Base-by-base conservation (phyloP, 169 alveolate species). In the Cryptosporidium muris region DNA sequence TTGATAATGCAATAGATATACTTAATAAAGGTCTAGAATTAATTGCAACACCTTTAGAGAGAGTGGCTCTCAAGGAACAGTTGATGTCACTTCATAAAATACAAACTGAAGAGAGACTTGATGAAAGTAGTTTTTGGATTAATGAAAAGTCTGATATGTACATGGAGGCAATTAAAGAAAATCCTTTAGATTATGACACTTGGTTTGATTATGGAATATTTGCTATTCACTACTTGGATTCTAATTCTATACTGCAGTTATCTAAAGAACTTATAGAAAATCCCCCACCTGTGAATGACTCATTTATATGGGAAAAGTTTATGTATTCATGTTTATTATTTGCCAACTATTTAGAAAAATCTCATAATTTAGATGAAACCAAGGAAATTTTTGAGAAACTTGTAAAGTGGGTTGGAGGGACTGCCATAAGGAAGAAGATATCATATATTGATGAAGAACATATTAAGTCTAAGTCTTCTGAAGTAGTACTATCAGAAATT, bases 71-170 rank as follows among this genome's bases (percentile, higher is more conserved):
- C 36, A 74, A 74, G 45, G 64, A 74, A n/a, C 38, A 74, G 37
- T 42, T 74, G 16, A 58, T 74, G 16, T 37, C 37, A 34, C 45
- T 74, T 12, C 60, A 53, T 25, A 74, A 74, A 74, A 56, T 74
- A 34, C 25, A 51, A 74, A 42, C 42, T 2, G 16, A 74, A 43
- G 63, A 74, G 60, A 74, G 67, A 37, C 47, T 64, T 58, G 85
- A 68, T 68, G 82, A 74, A 3, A 74, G 45, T 60, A 36, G 12
- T n/a, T 62, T 58, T 12, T 74, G 85, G 85, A 74, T 56, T 2
- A 56, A 11, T 16, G 42, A 74, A 58, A 74, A 74, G 48, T 34
- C 42, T 14, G 58, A 60, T 8, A n/a, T 58, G 14, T 74, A 74
- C 48, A 63, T 48, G 36, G 42, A 60, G 40, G 43, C 9, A 47